phyloP scores from a whole-genome alignment of 176 grass and related monocot species.

The Musa beccarii region DNA sequence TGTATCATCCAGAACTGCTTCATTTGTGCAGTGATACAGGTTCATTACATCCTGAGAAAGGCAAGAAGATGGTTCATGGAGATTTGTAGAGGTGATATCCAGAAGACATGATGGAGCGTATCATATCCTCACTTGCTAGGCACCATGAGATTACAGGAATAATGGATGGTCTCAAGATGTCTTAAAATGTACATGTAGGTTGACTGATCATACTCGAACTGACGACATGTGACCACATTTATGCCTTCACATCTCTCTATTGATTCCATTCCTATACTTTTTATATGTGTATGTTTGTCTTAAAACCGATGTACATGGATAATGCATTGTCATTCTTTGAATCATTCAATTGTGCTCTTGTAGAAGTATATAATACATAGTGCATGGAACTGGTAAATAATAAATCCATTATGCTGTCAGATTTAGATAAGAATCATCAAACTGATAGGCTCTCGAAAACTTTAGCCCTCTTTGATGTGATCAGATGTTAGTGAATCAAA shows the following conservation, averaged over 20 bases:
- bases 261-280: too few species aligned
- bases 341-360: background rate
- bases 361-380: too few species aligned
- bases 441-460: too few species aligned
- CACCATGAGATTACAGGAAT: background rate
- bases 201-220: background rate
- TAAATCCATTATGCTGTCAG: too few species aligned
- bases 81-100: conserved; percentile 40
- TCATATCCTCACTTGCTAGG: too few species aligned
- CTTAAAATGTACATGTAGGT: background rate
- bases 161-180: background rate
- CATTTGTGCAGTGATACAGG: conserved; percentile 56
- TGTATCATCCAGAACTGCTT: background rate
- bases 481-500: too few species aligned
- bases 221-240: background rate
- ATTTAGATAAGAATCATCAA: too few species aligned
- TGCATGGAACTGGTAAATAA: conserved; percentile 19
- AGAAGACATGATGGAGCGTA: conserved; percentile 52
- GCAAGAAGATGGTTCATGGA: conserved; percentile 74
- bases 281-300: too few species aligned
- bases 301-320: background rate
- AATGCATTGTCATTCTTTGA: background rate
- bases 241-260: too few species aligned
- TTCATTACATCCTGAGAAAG: conserved; percentile 60
- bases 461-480: too few species aligned